Evolutionary conservation across 169 alveolate species (phyloP).

Genomic region (Cryptosporidium sp.): DNA sequence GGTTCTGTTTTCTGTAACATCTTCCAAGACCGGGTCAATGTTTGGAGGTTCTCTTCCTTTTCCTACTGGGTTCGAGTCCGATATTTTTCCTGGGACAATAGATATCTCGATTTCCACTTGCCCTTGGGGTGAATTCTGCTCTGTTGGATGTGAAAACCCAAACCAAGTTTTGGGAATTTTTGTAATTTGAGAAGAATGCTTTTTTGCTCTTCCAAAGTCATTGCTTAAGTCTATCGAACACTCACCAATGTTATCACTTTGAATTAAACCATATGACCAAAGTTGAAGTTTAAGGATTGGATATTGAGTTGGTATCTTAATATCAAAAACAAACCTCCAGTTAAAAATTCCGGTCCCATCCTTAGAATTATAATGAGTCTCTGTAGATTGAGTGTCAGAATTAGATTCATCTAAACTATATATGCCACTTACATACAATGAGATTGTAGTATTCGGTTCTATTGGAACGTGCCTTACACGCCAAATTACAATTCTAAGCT

Average conservation of each 20-base stretch:
- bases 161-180: constrained; percentile 64
- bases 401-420: constrained; percentile 84
- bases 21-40: constrained; percentile 88
- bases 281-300: constrained; percentile 88
- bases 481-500: constrained; percentile 91
- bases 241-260: constrained; percentile 88
- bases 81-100: constrained; percentile 85
- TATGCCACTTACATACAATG: constrained; percentile 87
- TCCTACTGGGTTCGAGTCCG: constrained; percentile 89
- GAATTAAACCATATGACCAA: constrained; percentile 81
- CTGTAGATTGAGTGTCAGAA: constrained; percentile 85
- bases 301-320: constrained; percentile 88
- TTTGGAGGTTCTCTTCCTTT: constrained; percentile 92
- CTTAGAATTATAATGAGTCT: constrained; percentile 89
- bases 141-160: constrained; percentile 83
- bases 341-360: constrained; percentile 90
- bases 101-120: constrained; percentile 88
- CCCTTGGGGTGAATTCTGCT: constrained; percentile 84
- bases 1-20: constrained; percentile 88
- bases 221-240: constrained; percentile 84
- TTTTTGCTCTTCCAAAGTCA: constrained; percentile 86
- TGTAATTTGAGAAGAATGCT: constrained; percentile 74
- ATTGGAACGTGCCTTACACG: constrained; percentile 86
- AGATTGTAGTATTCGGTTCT: constrained; percentile 86
- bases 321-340: constrained; percentile 89